Percentiles rank a stretch among this genome's conserved stretches.
phyloP scores from a whole-genome alignment of 2,329 filamentous ascomycete genomes.

The Hymenoscyphus linearis region DNA sequence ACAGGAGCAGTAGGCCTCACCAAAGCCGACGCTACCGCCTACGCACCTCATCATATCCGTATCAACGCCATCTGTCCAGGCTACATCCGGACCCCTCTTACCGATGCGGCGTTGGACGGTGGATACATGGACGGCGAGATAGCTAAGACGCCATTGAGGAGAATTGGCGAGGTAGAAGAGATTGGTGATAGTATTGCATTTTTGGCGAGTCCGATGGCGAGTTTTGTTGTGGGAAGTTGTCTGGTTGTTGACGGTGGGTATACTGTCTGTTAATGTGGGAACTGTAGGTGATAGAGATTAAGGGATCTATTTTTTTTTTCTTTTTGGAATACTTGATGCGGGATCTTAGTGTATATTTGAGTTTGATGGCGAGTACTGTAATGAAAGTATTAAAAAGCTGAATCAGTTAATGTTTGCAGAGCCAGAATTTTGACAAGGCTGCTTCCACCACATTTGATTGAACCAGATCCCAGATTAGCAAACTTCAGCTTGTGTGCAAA shows the following conservation, averaged over 20 bases:
- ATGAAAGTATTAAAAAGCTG: too few relatives aligned
- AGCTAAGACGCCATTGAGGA: slow-evolving; percentile 41
- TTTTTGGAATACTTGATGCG: too few relatives aligned
- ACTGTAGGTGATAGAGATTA: not conserved
- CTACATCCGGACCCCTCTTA: slow-evolving; percentile 41
- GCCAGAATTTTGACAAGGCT: too few relatives aligned
- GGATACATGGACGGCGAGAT: slow-evolving; percentile 37
- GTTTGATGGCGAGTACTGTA: too few relatives aligned
- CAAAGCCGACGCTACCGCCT: slow-evolving; percentile 43
- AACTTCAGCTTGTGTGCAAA: too few relatives aligned
- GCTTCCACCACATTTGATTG: too few relatives aligned
- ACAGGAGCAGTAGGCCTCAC: slow-evolving; percentile 11
- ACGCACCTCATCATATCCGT: slow-evolving; percentile 46
- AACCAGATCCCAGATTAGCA: too few relatives aligned
- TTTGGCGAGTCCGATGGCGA: slow-evolving; percentile 46
- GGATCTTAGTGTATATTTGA: too few relatives aligned
- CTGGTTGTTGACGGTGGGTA: slow-evolving; percentile 45
- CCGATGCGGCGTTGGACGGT: slow-evolving; percentile 26
- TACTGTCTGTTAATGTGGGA: slow-evolving; percentile 17
- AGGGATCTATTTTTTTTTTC: too few relatives aligned
- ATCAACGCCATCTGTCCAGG: slow-evolving; percentile 58
- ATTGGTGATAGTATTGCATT: slow-evolving; percentile 49
- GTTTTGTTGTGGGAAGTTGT: slow-evolving; percentile 45
- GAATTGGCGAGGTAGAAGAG: slow-evolving; percentile 45
- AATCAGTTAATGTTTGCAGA: too few relatives aligned